Percentiles rank a stretch among this genome's conserved stretches.
These are phyloP conservation scores for Malbranchea zuffiana DNA, from an alignment of 2,329 filamentous ascomycete genomes.

Conservation along the genomic window DNA sequence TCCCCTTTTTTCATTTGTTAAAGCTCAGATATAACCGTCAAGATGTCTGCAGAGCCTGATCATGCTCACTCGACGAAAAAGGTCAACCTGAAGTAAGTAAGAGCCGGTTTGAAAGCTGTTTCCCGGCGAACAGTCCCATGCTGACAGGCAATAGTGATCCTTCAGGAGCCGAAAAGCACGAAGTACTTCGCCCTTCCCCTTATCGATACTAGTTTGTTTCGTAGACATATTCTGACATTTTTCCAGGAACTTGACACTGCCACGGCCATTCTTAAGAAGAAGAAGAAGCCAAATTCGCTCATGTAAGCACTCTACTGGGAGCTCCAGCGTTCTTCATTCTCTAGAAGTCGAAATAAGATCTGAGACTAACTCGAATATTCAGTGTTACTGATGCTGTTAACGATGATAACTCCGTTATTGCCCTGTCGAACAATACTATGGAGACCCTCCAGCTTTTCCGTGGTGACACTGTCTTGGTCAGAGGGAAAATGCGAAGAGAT, in stretches of 20 bases:
- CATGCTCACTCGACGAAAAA: constrained; percentile 61
- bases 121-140: constrained; percentile 9
- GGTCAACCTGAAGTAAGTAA: constrained; percentile 66
- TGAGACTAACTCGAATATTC: constrained; percentile 11
- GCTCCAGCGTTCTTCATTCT: too few relatives aligned
- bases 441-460: constrained; percentile 96
- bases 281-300: constrained; percentile 99
- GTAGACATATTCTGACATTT: constrained; percentile 19
- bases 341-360: neutral
- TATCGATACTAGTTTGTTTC: constrained; percentile 13
- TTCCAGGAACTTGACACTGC: constrained; percentile 76
- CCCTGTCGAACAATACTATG: constrained; percentile 97
- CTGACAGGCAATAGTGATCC: constrained; percentile 58
- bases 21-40: constrained; percentile 31
- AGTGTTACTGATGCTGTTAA: constrained; percentile 97
- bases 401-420: constrained; percentile 99
- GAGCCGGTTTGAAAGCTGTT: constrained; percentile 12
- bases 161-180: constrained; percentile 77
- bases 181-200: constrained; percentile 44
- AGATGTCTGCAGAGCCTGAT: constrained; percentile 60
- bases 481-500: constrained; percentile 99
- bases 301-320: constrained; percentile 72
- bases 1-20: constrained; percentile 20
- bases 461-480: constrained; percentile 93
- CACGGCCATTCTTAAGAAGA: constrained; percentile 98